A percentile compares a stretch with the other conserved stretches of the same genome.
Evolutionary conservation across 2,329 filamentous ascomycete genomes (phyloP).

Genomic region (Ascomycota sp.): DNA sequence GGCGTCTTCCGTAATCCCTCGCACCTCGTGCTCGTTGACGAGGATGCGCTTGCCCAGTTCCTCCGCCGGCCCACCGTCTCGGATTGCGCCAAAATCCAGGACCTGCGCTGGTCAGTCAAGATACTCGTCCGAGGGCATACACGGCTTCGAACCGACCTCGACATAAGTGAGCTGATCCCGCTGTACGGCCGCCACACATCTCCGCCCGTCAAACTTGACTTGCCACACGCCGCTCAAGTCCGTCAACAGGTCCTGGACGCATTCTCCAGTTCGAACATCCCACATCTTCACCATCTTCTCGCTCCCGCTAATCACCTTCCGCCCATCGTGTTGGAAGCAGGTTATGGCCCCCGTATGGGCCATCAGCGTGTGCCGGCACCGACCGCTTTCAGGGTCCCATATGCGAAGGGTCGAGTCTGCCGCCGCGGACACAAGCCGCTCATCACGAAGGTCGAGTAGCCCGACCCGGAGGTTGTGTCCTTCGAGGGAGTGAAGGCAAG

Average conservation of each 20-base stretch:
- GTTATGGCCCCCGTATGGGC: constrained; percentile 96
- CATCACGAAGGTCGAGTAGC: constrained; percentile 70
- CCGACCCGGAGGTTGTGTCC: constrained; percentile 86
- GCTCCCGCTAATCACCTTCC: constrained; percentile 90
- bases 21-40: constrained; percentile 35
- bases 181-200: constrained; percentile 93
- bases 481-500: constrained; percentile 73
- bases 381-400: constrained; percentile 86
- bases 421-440: constrained; percentile 81
- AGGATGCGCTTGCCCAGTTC: constrained; percentile 62
- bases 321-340: constrained; percentile 92
- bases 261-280: constrained; percentile 84
- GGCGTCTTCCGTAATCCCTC: constrained; percentile 26
- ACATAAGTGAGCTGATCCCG: constrained; percentile 84
- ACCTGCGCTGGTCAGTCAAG: constrained; percentile 35
- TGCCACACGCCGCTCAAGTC: constrained; percentile 97
- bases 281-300: constrained; percentile 97
- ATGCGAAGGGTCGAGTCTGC: constrained; percentile 90
- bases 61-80: constrained; percentile 62
- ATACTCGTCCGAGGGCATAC: neutral
- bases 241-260: constrained; percentile 77
- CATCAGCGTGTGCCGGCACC: constrained; percentile 74
- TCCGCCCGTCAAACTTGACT: constrained; percentile 87
- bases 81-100: constrained; percentile 84
- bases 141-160: constrained; percentile 41